These are phyloP conservation scores for Porodaedalea pini DNA, from an alignment of 1,284 basidiomycete genomes.

Conservation along the genomic window DNA sequence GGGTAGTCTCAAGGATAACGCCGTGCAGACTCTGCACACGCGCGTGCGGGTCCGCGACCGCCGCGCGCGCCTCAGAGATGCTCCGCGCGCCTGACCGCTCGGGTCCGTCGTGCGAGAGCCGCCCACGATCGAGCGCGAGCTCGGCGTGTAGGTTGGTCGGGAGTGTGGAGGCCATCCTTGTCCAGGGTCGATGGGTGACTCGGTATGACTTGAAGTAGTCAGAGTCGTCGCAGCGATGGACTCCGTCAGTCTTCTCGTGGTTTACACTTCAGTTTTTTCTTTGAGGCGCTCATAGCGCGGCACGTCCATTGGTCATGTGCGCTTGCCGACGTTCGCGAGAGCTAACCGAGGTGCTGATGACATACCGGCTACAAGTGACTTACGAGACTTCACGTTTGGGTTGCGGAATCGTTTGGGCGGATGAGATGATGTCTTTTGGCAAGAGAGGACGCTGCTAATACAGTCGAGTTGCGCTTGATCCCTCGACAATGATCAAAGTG, in stretches of 20 bases:
- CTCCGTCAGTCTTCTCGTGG: not conserved
- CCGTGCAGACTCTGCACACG: constrained; percentile 15
- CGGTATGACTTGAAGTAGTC: too few relatives aligned
- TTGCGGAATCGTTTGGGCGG: not conserved
- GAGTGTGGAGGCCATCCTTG: not conserved
- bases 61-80: not conserved
- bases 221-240: not conserved
- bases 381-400: too few relatives aligned
- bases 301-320: not conserved
- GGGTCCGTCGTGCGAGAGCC: not conserved
- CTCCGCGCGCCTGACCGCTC: not conserved
- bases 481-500: not conserved
- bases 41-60: not conserved
- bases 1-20: constrained; percentile 3
- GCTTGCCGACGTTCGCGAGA: not conserved
- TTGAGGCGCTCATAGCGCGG: not conserved
- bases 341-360: too few relatives aligned
- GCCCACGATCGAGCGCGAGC: constrained; percentile 3
- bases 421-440: not conserved
- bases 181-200: too few relatives aligned
- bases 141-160: constrained; percentile 1
- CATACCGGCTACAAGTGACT: too few relatives aligned
- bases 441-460: too few relatives aligned
- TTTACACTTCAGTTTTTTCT: not conserved
- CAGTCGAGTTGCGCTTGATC: too few relatives aligned